phyloP scores from a whole-genome alignment of 768 basidiomycete species.

The Tulasnella sp. region DNA sequence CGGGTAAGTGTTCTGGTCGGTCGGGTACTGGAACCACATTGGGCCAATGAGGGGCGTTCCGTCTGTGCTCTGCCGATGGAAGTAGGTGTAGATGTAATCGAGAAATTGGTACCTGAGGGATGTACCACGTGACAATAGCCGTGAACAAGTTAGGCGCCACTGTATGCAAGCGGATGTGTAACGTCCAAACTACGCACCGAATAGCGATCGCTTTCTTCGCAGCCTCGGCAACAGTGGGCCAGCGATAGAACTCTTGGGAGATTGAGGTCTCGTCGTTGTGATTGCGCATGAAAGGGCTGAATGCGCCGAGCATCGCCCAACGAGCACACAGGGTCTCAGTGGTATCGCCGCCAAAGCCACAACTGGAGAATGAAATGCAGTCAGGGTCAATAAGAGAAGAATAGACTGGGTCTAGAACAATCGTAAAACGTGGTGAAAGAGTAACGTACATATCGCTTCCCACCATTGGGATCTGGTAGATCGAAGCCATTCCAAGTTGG shows the following conservation, averaged over 20 bases:
- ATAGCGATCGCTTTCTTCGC: conserved; percentile 54
- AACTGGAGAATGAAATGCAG: not conserved
- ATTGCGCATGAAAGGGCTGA: conserved; percentile 74
- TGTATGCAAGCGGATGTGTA: not conserved
- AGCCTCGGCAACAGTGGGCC: conserved; percentile 49
- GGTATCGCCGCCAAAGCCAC: conserved; percentile 37
- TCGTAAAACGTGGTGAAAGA: conserved; percentile 32
- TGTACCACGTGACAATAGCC: not conserved
- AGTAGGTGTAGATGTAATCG: conserved; percentile 65
- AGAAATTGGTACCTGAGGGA: conserved; percentile 50
- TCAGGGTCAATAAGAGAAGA: not conserved
- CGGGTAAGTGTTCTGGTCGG: conserved; percentile 48
- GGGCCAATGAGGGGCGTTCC: conserved; percentile 63
- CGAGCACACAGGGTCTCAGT: conserved; percentile 63
- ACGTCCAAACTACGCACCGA: conserved; percentile 37
- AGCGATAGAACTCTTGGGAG: conserved; percentile 61
- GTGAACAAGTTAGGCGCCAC: not conserved
- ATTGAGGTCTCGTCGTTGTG: conserved; percentile 48
- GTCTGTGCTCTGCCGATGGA: conserved; percentile 49
- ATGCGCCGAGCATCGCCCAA: conserved; percentile 71
- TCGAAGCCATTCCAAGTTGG: conserved; percentile 53
- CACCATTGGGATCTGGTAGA: conserved; percentile 68
- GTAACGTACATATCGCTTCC: conserved; percentile 63
- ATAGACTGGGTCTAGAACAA: conserved; percentile 24
- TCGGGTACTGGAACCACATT: conserved; percentile 59